Conservation (phyloP, 345 rosid species). For the Mangifera indica region DNA sequence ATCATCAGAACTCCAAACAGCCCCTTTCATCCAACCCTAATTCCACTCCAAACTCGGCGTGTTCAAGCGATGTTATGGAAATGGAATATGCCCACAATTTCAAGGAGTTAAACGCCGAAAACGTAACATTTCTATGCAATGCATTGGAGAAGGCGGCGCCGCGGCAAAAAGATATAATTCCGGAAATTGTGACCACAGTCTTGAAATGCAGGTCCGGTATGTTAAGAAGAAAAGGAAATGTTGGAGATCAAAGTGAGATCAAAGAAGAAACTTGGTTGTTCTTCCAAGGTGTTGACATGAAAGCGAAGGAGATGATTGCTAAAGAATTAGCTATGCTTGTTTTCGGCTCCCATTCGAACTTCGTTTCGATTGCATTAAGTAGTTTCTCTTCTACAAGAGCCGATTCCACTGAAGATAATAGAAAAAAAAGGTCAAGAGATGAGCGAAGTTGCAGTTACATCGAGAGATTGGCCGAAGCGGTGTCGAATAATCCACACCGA, state of each 20-base stretch:
- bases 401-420: constrained; percentile 50
- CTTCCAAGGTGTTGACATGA: constrained; percentile 65
- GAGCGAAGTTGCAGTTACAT: constrained; percentile 54
- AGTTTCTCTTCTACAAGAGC: constrained; percentile 62
- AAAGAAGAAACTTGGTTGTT: constrained; percentile 83
- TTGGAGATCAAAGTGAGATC: constrained; percentile 22
- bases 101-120: constrained; percentile 56
- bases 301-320: constrained; percentile 68
- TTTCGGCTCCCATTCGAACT: constrained; percentile 47
- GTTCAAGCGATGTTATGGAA: constrained; percentile 68
- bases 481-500: constrained; percentile 56
- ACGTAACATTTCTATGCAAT: constrained; percentile 47
- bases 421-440: constrained; percentile 66
- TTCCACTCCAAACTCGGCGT: constrained; percentile 61
- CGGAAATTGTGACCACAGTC: constrained; percentile 54
- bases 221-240: constrained; percentile 38
- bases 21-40: constrained; percentile 36
- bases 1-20: constrained; percentile 33
- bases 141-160: constrained; percentile 76
- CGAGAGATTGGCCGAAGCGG: constrained; percentile 66
- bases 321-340: constrained; percentile 69
- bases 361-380: constrained; percentile 52
- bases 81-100: constrained; percentile 48
- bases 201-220: constrained; percentile 74
- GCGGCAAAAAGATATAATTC: constrained; percentile 55